A percentile compares a stretch with the other conserved stretches of the same genome.
These are phyloP conservation scores for Clavispora santaluciae DNA, from an alignment of 805 yeast genomes.

Conservation along the genomic window DNA sequence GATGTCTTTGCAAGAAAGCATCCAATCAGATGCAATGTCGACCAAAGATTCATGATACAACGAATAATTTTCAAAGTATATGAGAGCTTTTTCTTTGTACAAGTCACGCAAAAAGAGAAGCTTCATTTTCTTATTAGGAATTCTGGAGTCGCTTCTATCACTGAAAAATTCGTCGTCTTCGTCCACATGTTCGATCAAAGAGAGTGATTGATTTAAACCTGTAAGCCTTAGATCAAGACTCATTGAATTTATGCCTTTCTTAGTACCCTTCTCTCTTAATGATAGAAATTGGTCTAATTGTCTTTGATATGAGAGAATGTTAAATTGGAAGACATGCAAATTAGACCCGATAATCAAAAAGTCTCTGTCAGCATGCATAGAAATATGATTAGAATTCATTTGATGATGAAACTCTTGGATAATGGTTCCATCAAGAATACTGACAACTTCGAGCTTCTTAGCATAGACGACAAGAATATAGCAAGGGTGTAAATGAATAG, in stretches of 20 bases:
- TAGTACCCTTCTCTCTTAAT: conserved; percentile 12
- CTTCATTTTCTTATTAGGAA: conserved; percentile 22
- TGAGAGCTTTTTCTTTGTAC: conserved; percentile 27
- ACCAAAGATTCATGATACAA: conserved; percentile 37
- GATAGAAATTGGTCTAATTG: conserved; percentile 35
- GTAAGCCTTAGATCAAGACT: conserved; percentile 23
- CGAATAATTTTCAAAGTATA: conserved; percentile 29
- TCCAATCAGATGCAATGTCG: conserved; percentile 39
- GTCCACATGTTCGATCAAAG: conserved; percentile 24
- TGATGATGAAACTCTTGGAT: conserved; percentile 33
- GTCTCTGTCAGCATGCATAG: conserved; percentile 10
- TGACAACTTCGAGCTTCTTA: conserved; percentile 33
- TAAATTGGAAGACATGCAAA: conserved; percentile 28
- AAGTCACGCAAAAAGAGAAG: conserved; percentile 31
- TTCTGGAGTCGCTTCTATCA: conserved; percentile 6
- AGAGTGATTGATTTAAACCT: conserved; percentile 33
- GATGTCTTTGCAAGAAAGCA: conserved; percentile 30
- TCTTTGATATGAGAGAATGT: conserved; percentile 22
- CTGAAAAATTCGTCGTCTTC: conserved; percentile 23
- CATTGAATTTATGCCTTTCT: conserved; percentile 20
- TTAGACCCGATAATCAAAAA: conserved; percentile 21
- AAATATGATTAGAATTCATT: conserved; percentile 22
- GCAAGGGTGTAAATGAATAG: conserved; percentile 26
- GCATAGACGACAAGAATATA: conserved; percentile 28
- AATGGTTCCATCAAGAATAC: conserved; percentile 29